A percentile compares a stretch with the other conserved stretches of the same genome.
phyloP scores from a whole-genome alignment of 73 alveolate species.

The Uronychia setigera region DNA sequence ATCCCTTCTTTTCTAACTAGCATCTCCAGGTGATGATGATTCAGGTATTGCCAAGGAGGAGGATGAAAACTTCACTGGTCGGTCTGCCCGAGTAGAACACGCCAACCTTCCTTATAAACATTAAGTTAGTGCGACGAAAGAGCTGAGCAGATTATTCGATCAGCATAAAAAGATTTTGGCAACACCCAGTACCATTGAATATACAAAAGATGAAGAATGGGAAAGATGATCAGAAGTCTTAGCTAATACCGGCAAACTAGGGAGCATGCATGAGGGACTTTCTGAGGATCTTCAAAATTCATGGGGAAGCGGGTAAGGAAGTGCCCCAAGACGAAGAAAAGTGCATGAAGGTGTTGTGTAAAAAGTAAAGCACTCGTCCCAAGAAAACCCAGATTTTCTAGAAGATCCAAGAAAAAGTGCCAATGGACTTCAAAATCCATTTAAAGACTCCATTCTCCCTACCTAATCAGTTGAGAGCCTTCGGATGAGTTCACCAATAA shows the following conservation, averaged over 20 bases:
- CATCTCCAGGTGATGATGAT: background rate
- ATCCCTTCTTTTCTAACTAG: background rate
- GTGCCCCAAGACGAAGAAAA: too few species aligned
- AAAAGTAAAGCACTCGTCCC: background rate
- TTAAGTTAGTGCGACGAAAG: background rate
- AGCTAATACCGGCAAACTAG: background rate
- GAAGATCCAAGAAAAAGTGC: too few species aligned
- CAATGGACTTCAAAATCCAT: background rate
- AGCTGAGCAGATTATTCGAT: background rate
- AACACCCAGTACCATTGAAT: too few species aligned
- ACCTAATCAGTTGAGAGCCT: background rate
- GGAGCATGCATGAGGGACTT: too few species aligned
- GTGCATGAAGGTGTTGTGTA: background rate
- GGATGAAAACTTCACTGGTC: background rate
- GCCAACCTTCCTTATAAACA: background rate
- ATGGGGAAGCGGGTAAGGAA: too few species aligned
- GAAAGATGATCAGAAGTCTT: background rate
- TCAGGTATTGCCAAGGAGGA: background rate
- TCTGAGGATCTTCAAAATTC: too few species aligned
- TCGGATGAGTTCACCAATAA: background rate
- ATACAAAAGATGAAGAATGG: background rate
- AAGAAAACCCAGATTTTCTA: too few species aligned
- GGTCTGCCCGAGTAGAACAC: background rate
- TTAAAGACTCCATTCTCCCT: background rate
- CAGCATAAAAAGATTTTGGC: background rate